Evolutionary conservation across 2,329 filamentous ascomycete genomes (phyloP).

Genomic region (Ceratocystis huliohia): DNA sequence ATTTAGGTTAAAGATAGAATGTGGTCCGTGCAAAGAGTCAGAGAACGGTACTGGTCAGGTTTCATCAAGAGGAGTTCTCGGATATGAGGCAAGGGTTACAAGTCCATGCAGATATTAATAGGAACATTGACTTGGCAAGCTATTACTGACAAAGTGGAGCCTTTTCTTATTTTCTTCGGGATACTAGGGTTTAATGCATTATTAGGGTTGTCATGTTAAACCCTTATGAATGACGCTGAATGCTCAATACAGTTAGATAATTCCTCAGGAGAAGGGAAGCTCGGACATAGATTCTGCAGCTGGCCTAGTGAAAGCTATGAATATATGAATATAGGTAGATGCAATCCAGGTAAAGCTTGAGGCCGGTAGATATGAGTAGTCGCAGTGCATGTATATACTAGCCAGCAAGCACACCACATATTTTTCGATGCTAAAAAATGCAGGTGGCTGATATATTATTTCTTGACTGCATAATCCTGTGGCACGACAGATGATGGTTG

Average conservation of each 20-base stretch:
- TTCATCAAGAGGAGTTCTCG: neutral
- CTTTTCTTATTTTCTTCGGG: neutral
- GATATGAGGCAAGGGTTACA: neutral
- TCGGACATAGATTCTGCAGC: neutral
- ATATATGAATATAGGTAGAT: neutral
- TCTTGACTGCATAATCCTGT: neutral
- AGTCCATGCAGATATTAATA: neutral
- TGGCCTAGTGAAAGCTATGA: neutral
- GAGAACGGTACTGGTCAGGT: neutral
- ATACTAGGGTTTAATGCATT: fast-evolving
- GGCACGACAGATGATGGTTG: neutral
- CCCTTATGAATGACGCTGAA: neutral
- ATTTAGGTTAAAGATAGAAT: neutral
- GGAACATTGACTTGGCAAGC: neutral
- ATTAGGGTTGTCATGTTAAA: neutral
- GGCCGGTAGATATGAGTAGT: neutral
- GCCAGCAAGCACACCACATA: neutral
- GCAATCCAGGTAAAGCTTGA: neutral
- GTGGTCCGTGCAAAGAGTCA: neutral
- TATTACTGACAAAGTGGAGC: neutral
- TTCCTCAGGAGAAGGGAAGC: neutral
- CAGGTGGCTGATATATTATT: no score
- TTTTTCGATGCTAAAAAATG: no score
- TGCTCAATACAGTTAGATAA: no score
- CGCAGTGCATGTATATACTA: neutral